Percentiles rank a stretch among this genome's conserved stretches.
phyloP scores from a whole-genome alignment of 257 asterid genomes.

The Nicotiana obtusifolia region DNA sequence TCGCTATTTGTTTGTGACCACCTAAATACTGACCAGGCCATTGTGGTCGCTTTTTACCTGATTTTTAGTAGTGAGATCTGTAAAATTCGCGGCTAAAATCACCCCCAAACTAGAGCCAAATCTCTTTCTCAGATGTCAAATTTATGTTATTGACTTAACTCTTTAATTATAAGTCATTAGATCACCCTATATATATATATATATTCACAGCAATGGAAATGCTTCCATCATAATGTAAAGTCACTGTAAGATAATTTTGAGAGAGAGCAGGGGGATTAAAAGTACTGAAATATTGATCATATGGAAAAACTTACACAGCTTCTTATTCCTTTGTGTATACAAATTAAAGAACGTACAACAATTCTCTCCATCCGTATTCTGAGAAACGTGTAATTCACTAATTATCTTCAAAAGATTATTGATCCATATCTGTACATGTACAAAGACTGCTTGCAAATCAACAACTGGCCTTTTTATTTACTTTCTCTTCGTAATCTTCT shows the following conservation, averaged over 20 bases:
- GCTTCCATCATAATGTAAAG: too few relatives aligned
- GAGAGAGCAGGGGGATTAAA: not conserved
- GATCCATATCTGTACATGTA: conserved; percentile 4
- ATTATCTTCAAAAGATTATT: conserved; percentile 2
- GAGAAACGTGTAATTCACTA: not conserved
- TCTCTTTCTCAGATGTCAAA: too few relatives aligned
- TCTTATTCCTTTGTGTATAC: not conserved
- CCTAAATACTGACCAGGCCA: too few relatives aligned
- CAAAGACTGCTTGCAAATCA: conserved; percentile 11
- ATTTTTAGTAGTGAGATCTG: too few relatives aligned
- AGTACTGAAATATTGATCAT: not conserved
- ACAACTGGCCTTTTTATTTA: not conserved
- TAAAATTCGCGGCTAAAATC: too few relatives aligned
- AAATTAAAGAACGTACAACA: not conserved
- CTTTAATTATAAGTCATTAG: too few relatives aligned
- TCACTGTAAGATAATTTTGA: not conserved
- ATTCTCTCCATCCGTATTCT: not conserved
- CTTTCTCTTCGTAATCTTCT: not conserved
- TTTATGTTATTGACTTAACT: too few relatives aligned
- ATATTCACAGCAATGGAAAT: too few relatives aligned
- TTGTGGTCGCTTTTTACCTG: too few relatives aligned
- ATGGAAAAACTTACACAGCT: not conserved
- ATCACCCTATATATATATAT: too few relatives aligned
- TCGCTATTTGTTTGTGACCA: too few relatives aligned
- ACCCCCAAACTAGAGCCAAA: too few relatives aligned